These are phyloP conservation scores for Chlorella sorokiniana DNA, from an alignment of 139 green algal genomes.

Conservation along the genomic window DNA sequence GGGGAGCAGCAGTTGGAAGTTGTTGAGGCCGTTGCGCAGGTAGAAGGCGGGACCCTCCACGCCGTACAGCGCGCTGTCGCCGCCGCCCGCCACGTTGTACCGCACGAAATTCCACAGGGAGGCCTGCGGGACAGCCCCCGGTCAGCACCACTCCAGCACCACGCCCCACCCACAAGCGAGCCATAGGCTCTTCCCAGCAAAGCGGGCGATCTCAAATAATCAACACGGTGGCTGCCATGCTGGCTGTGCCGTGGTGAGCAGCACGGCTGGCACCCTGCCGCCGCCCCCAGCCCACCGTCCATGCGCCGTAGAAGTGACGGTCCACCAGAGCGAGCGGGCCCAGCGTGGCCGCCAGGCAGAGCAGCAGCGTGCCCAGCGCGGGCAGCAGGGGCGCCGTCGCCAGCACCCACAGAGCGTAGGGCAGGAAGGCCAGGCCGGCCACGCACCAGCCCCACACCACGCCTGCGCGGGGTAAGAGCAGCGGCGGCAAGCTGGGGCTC, in stretches of 20 bases:
- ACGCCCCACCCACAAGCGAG: too few relatives aligned
- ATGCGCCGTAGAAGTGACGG: constrained; percentile 53
- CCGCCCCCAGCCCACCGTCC: constrained; percentile 65
- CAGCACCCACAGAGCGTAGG: constrained; percentile 65
- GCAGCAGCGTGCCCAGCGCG: constrained; percentile 23
- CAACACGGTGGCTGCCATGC: too few relatives aligned
- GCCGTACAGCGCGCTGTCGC: constrained; percentile 78
- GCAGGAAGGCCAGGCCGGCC: constrained; percentile 61
- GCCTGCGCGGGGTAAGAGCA: constrained; percentile 15
- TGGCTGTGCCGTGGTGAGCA: not conserved
- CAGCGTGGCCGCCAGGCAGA: constrained; percentile 28
- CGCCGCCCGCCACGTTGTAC: constrained; percentile 76
- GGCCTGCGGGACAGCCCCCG: constrained; percentile 40
- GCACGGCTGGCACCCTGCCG: too few relatives aligned
- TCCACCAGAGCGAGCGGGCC: constrained; percentile 46
- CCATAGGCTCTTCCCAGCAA: too few relatives aligned
- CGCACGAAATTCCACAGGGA: constrained; percentile 80
- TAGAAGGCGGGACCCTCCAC: constrained; percentile 77
- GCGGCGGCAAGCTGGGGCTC: not conserved
- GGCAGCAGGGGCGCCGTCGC: constrained; percentile 2
- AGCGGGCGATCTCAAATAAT: too few relatives aligned
- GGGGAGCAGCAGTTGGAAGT: constrained; percentile 64
- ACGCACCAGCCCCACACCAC: constrained; percentile 85
- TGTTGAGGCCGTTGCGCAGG: constrained; percentile 68
- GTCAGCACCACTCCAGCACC: too few relatives aligned